phyloP scores from a whole-genome alignment of 768 basidiomycete genomes.

The Kwoniella shandongensis region DNA sequence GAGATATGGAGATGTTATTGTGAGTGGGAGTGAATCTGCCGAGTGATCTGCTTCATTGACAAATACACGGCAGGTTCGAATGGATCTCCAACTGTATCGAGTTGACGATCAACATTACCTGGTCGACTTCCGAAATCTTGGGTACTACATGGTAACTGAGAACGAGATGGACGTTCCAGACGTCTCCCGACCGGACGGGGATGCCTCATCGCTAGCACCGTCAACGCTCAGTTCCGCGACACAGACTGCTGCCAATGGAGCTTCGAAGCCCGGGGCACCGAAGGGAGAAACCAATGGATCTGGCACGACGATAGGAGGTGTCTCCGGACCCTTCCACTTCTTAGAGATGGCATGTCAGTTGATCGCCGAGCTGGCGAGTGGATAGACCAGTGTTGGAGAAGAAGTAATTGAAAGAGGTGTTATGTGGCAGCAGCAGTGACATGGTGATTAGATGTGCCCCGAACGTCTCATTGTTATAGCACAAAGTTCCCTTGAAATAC shows the following conservation, averaged over 20 bases:
- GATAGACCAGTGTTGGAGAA: slow-evolving; percentile 12
- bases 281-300: background rate
- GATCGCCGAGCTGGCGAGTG: slow-evolving; percentile 81
- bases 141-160: slow-evolving; percentile 64
- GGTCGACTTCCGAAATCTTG: slow-evolving; percentile 97
- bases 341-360: slow-evolving; percentile 92
- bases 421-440: too few species aligned
- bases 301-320: slow-evolving; percentile 48
- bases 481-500: too few species aligned
- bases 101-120: slow-evolving; percentile 94
- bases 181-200: slow-evolving; percentile 11
- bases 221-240: slow-evolving; percentile 7
- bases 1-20: slow-evolving; percentile 85
- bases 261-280: background rate
- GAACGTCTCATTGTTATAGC: too few species aligned
- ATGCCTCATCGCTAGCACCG: background rate
- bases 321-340: slow-evolving; percentile 78
- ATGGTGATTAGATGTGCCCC: too few species aligned
- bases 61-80: slow-evolving; percentile 66
- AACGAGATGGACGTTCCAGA: slow-evolving; percentile 20
- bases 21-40: slow-evolving; percentile 55
- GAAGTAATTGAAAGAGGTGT: background rate
- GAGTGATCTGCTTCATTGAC: background rate
- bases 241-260: background rate
- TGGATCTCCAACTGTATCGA: slow-evolving; percentile 97